Base-by-base conservation (phyloP, 768 basidiomycete species). In the Clitopilus hobsonii region DNA sequence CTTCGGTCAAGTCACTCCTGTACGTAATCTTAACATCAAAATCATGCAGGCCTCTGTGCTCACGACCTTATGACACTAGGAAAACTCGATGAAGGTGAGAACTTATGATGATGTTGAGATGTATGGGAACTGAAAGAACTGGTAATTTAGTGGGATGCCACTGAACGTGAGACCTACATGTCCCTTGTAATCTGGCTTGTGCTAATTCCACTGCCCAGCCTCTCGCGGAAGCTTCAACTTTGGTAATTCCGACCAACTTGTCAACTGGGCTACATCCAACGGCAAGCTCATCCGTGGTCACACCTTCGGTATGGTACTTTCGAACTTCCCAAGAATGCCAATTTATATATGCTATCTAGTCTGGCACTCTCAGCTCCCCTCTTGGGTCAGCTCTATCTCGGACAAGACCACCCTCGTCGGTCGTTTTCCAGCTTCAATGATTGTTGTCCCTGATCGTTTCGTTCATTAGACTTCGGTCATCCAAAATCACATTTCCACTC, bases 401-500 rank as follows among this genome's bases (percentile, higher is more conserved):
- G 70, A 74, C 56, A 65, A 54, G 51, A 53, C 56, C 11, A 71
- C 69, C 6, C 60, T 73, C 64, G 69, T 69, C 25, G 32, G 51
- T 36, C n/a, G 18, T 23, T 16, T 11, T n/a, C 13, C 3, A 28
- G 32, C n/a, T 20, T n/a, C 22, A 16, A 36, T 23, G 32, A 36
- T 11, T 13, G 5, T 48, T 7, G 16, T 0, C 24, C 1, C 13
- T 27, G 6, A 18, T n/a, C 32, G 13, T 11, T 36, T 14, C 10
- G 13, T 11, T 36, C 13, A 36, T n/a, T n/a, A 70, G 69, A 71
- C 68, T 2, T 60, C 61, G 10, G 71, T 73, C 49, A 66, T 75
- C 50, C 63, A 74, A 54, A 71, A 69, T 56, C 76, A 78, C 61
- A 73, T 76, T 53, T 58, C 66, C 20, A 69, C 65, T 54, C 60